phyloP scores from a whole-genome alignment of 2,329 filamentous ascomycete genomes.

The Hypoxylon rubiginosum region DNA sequence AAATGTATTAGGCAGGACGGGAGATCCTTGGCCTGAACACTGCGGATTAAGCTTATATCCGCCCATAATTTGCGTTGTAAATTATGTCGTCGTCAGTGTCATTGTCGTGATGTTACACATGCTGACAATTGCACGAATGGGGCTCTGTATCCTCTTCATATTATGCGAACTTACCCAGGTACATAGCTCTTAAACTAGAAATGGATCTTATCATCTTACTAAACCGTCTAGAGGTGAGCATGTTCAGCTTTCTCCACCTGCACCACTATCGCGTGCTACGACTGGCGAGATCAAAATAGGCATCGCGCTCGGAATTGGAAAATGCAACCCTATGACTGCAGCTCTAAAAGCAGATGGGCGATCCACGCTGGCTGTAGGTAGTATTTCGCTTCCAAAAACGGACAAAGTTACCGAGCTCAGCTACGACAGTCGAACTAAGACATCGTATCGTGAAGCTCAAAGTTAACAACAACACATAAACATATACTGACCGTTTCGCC shows the following conservation, averaged over 20 bases:
- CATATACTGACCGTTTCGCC: not conserved
- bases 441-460: not conserved
- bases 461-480: not conserved
- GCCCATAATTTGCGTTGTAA: too few relatives aligned
- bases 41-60: not conserved
- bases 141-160: not conserved
- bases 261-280: not conserved
- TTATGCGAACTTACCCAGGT: not conserved
- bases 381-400: not conserved
- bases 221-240: too few relatives aligned
- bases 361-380: not conserved
- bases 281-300: not conserved
- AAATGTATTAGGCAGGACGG: not conserved
- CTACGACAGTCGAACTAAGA: not conserved
- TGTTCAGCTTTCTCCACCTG: not conserved
- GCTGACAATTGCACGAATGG: not conserved
- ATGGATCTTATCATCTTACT: not conserved
- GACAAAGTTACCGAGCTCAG: not conserved
- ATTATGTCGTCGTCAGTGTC: too few relatives aligned
- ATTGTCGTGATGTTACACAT: not conserved
- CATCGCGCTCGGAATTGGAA: not conserved
- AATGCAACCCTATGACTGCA: not conserved
- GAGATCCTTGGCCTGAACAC: not conserved
- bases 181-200: not conserved
- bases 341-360: not conserved